Conservation (phyloP, 768 basidiomycete species). For the Cyclocybe aegerita region DNA sequence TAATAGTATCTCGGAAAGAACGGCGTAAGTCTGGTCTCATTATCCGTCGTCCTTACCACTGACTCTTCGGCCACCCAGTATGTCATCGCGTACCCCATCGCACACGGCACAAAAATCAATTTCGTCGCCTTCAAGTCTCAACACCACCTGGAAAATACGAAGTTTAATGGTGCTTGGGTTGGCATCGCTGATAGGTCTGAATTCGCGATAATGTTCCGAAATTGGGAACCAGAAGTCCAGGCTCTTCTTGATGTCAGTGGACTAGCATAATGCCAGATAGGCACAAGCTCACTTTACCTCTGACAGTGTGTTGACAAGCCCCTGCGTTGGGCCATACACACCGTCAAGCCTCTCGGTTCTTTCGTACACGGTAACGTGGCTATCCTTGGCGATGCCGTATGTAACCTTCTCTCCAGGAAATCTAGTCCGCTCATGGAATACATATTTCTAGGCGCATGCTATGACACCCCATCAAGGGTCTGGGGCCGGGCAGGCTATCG, state of each 20-base stretch:
- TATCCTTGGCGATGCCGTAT: constrained; percentile 52
- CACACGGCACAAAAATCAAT: constrained; percentile 58
- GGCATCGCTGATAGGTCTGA: constrained; percentile 43
- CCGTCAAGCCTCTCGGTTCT: constrained; percentile 47
- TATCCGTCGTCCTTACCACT: neutral
- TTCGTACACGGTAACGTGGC: constrained; percentile 50
- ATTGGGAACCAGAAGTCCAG: constrained; percentile 63
- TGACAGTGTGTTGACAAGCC: constrained; percentile 52
- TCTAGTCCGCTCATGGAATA: neutral
- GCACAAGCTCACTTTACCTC: neutral
- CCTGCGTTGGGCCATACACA: constrained; percentile 65
- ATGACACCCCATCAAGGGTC: constrained; percentile 57
- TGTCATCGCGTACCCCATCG: constrained; percentile 61
- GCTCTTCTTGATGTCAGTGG: constrained; percentile 50
- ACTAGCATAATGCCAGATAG: neutral
- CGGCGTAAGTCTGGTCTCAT: constrained; percentile 32
- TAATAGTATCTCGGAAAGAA: constrained; percentile 57
- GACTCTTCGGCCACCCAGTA: constrained; percentile 36
- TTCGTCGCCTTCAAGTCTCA: constrained; percentile 56
- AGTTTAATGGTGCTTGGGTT: constrained; percentile 53
- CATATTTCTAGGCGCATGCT: constrained; percentile 43
- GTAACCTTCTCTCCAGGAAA: neutral
- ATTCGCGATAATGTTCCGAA: constrained; percentile 40
- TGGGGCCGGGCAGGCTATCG: constrained; percentile 59
- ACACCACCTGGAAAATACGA: constrained; percentile 52